phyloP scores from a whole-genome alignment of 257 asterid species.

The Solanum microdontum region DNA sequence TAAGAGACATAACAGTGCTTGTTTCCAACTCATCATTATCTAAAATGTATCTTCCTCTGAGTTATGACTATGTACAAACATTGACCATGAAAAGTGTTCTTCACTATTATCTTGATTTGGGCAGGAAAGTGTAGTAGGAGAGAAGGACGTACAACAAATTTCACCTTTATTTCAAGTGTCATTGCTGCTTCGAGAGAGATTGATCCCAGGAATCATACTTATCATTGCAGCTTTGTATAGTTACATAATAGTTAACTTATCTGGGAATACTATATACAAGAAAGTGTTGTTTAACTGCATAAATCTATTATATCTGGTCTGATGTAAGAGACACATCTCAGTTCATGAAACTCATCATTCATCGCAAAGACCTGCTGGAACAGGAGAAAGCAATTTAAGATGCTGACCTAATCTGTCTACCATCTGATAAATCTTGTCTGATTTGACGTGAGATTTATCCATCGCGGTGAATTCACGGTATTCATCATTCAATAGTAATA shows the following conservation, averaged over 20 bases:
- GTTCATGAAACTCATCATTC: background rate
- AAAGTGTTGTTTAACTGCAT: background rate
- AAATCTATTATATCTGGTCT: background rate
- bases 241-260: background rate
- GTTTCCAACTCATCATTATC: background rate
- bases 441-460: slow-evolving; percentile 54
- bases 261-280: background rate
- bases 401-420: slow-evolving; percentile 39
- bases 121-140: background rate
- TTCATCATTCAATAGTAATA: slow-evolving; percentile 37
- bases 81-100: background rate
- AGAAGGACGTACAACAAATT: background rate
- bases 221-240: background rate
- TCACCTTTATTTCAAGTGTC: background rate
- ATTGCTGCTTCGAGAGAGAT: background rate
- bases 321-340: background rate
- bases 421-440: slow-evolving; percentile 45
- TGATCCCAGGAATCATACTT: background rate
- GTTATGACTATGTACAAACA: background rate
- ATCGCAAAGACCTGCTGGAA: slow-evolving; percentile 7
- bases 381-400: slow-evolving; percentile 28
- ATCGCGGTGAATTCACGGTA: slow-evolving; percentile 51
- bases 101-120: background rate
- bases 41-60: background rate
- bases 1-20: background rate